phyloP scores from a whole-genome alignment of 352 stramenopile genomes.

The Phytophthora citrophthora region DNA sequence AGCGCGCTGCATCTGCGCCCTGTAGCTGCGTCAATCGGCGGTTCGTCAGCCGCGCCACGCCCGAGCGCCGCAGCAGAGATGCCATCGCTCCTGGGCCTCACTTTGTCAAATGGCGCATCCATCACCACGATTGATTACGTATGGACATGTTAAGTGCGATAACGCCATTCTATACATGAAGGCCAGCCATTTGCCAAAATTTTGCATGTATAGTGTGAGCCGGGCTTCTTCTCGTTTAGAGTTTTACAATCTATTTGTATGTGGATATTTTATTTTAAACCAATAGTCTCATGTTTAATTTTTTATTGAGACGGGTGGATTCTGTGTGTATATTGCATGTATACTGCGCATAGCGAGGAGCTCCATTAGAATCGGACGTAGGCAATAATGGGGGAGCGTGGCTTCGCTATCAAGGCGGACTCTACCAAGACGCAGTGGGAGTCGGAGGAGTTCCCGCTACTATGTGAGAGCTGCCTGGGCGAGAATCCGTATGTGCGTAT shows the following conservation, averaged over 20 bases:
- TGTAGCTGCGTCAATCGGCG: conserved; percentile 74
- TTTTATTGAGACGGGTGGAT: no score
- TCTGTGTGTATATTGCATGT: no score
- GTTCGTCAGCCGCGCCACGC: conserved; percentile 55
- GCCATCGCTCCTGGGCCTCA: conserved; percentile 16
- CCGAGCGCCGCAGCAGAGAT: conserved; percentile 43
- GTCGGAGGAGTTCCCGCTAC: conserved; percentile 97
- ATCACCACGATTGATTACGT: conserved; percentile 4
- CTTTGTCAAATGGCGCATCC: conserved; percentile 18
- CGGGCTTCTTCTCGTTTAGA: no score
- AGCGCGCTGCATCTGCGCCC: conserved; percentile 69
- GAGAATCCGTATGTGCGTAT: conserved; percentile 99
- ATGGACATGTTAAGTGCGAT: neutral
- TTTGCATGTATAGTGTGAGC: no score
- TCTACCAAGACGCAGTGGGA: conserved; percentile 88
- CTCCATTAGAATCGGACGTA: neutral
- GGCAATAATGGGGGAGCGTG: conserved; percentile 79
- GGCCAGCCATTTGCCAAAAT: no score
- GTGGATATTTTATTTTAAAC: no score
- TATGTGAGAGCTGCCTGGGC: conserved; percentile 98
- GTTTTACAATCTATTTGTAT: no score
- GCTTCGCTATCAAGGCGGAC: conserved; percentile 89
- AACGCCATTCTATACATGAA: no score
- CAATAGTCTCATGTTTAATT: no score
- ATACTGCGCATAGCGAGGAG: neutral